These are phyloP conservation scores for Prunus campanulata DNA, from an alignment of 306 rosid genomes.

Conservation along the genomic window DNA sequence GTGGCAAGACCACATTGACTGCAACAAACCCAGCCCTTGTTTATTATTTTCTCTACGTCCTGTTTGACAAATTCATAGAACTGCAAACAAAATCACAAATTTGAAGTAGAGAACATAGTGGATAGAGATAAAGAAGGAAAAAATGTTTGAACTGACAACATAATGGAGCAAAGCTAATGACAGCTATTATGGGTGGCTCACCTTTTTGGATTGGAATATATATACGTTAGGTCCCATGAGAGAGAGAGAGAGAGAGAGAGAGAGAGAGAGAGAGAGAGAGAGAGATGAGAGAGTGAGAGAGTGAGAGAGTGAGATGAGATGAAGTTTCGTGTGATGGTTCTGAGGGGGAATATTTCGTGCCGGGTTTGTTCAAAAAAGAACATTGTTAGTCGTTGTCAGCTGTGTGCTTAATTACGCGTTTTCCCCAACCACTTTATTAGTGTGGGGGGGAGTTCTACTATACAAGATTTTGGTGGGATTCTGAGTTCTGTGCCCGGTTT, in stretches of 20 bases:
- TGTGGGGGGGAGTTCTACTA: background rate
- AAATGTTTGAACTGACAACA: background rate
- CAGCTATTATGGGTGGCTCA: conserved; percentile 31
- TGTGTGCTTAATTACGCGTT: conserved; percentile 22
- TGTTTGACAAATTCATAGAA: conserved; percentile 32
- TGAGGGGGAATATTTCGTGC: background rate
- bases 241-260: background rate
- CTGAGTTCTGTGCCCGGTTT: background rate
- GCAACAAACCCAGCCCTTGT: background rate
- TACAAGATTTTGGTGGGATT: background rate
- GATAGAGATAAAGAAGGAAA: conserved; percentile 14
- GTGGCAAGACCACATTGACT: background rate
- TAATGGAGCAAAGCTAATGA: conserved; percentile 10
- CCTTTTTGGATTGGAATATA: background rate
- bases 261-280: background rate
- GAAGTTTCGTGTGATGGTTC: conserved; percentile 4
- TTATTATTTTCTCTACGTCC: background rate
- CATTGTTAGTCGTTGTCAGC: conserved; percentile 13
- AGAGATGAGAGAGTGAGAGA: background rate
- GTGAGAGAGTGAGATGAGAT: background rate
- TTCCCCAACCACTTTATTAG: conserved; percentile 16
- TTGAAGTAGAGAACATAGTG: background rate
- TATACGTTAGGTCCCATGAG: background rate
- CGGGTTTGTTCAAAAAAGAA: background rate
- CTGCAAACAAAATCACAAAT: conserved; percentile 15